A percentile compares a stretch with the other conserved stretches of the same genome.
phyloP scores from a whole-genome alignment of 768 basidiomycete genomes.

The Pisolithus microcarpus region DNA sequence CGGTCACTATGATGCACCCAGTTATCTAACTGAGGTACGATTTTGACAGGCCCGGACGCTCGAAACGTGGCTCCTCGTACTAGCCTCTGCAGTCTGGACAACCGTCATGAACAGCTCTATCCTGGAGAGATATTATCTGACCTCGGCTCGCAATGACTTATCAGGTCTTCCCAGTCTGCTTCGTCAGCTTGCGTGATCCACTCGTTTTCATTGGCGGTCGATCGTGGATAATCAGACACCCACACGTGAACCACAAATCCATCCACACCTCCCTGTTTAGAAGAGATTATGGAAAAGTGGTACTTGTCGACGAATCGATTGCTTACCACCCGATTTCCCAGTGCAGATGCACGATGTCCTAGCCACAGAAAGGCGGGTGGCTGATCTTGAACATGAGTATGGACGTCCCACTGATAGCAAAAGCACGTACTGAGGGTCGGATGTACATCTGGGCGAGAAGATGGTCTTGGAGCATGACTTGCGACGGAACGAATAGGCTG shows the following conservation, averaged over 20 bases:
- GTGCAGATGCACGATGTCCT: constrained; percentile 16
- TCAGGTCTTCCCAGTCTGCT: constrained; percentile 22
- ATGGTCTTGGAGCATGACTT: constrained; percentile 34
- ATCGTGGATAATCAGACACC: constrained; percentile 22
- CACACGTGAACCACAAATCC: constrained; percentile 26
- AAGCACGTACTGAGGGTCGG: constrained; percentile 11
- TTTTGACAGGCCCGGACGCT: constrained; percentile 32
- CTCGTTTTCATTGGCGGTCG: constrained; percentile 22
- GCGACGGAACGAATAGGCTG: constrained; percentile 37
- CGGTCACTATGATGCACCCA: constrained; percentile 43
- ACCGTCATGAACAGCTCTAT: neutral
- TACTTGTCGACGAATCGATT: neutral
- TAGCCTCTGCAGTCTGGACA: constrained; percentile 32
- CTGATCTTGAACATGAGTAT: constrained; percentile 4
- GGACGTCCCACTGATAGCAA: neutral
- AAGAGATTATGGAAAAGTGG: neutral
- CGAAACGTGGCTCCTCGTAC: constrained; percentile 29
- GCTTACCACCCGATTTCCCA: constrained; percentile 20
- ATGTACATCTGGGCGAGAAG: constrained; percentile 28
- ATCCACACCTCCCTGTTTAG: constrained; percentile 33
- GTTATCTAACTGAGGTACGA: constrained; percentile 36
- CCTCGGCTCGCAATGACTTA: constrained; percentile 33
- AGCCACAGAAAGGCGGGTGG: constrained; percentile 10
- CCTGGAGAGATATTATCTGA: constrained; percentile 11
- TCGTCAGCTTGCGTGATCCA: constrained; percentile 30